Conservation (phyloP, 306 rosid genomes). For the Fragaria iinumae region DNA sequence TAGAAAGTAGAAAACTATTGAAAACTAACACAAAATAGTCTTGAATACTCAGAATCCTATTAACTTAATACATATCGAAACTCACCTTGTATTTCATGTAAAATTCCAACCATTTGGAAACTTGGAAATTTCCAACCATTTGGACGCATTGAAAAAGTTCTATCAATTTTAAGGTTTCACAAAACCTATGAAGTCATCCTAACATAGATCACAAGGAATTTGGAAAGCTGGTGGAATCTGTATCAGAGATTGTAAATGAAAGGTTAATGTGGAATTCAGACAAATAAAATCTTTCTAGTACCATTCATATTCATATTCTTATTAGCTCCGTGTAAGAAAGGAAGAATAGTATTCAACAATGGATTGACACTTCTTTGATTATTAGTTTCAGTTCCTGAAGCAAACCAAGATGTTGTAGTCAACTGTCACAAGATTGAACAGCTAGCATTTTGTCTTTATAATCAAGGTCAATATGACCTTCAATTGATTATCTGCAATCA, state of each 20-base stretch:
- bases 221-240: background rate
- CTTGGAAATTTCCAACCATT: constrained; percentile 13
- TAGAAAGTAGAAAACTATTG: too few species aligned
- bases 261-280: background rate
- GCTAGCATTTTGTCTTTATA: background rate
- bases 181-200: background rate
- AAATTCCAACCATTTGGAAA: background rate
- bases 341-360: background rate
- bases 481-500: constrained; percentile 9
- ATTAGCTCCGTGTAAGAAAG: constrained; percentile 5
- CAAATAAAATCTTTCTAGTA: background rate
- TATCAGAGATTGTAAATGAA: background rate
- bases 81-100: too few species aligned
- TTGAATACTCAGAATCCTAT: too few species aligned
- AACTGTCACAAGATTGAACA: constrained; percentile 14
- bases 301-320: background rate
- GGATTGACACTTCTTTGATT: background rate
- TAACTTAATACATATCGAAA: too few species aligned
- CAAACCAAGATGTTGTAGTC: constrained; percentile 13
- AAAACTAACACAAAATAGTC: too few species aligned
- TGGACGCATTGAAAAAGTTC: constrained; percentile 3
- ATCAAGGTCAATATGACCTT: background rate
- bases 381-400: background rate
- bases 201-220: constrained; percentile 11
- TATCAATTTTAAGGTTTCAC: background rate